Percentiles rank a stretch among this genome's conserved stretches.
phyloP scores from a whole-genome alignment of 2,329 filamentous ascomycete genomes.

The Stagonosporopsis vannaccii region DNA sequence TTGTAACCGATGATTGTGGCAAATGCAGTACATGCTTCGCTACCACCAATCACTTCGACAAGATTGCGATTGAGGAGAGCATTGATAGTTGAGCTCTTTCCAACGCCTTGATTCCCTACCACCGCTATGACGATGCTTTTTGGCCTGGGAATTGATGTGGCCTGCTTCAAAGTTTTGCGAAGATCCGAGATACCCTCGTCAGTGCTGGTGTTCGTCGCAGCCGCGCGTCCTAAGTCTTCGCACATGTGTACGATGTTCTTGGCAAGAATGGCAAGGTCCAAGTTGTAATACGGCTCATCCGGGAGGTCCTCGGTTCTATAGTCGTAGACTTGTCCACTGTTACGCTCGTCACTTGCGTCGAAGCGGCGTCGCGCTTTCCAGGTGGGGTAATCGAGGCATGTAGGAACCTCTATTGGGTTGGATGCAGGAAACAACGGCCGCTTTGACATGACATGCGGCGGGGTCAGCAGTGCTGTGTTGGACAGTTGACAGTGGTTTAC shows the following conservation, averaged over 20 bases:
- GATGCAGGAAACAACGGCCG: too few species aligned
- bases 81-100: slow-evolving; percentile 23
- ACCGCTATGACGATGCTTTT: slow-evolving; percentile 13
- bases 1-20: slow-evolving; percentile 18
- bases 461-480: too few species aligned
- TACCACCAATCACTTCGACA: slow-evolving; percentile 5
- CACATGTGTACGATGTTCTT: slow-evolving; percentile 2
- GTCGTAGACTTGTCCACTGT: background rate
- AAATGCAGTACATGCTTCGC: slow-evolving; percentile 18
- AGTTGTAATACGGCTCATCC: background rate
- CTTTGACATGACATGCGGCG: too few species aligned
- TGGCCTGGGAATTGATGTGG: slow-evolving; percentile 3
- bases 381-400: background rate
- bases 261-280: background rate
- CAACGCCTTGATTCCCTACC: slow-evolving; percentile 22
- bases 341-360: background rate
- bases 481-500: too few species aligned
- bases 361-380: background rate
- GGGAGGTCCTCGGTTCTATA: background rate
- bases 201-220: background rate
- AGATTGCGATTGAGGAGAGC: slow-evolving; percentile 19
- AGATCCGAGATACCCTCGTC: slow-evolving; percentile 7
- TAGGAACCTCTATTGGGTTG: too few species aligned
- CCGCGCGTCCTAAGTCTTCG: background rate
- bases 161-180: background rate